Conservation (phyloP, 176 grass and related monocot species). For the Oryza officinalis region DNA sequence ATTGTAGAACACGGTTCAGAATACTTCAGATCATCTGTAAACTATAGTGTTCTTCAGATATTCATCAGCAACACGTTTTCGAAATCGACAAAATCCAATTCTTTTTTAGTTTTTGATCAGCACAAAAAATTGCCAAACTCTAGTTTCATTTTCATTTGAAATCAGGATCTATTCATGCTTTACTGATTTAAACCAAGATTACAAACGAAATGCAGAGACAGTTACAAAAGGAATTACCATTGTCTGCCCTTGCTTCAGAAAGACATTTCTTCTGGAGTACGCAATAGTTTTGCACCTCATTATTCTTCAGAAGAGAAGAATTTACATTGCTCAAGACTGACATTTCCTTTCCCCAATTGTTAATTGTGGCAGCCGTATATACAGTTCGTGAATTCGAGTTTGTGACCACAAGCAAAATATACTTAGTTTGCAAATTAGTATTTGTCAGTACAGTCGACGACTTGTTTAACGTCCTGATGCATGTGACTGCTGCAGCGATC, state of each 20-base stretch:
- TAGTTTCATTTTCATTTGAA: background rate
- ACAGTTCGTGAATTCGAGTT: background rate
- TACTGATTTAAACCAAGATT: background rate
- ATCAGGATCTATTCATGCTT: background rate
- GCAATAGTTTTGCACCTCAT: background rate
- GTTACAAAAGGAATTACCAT: background rate
- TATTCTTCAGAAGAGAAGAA: background rate
- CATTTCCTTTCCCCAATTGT: background rate
- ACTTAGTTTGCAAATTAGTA: background rate
- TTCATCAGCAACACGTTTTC: background rate
- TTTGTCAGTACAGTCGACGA: constrained; percentile 3
- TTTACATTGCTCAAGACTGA: background rate
- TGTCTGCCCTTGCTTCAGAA: background rate
- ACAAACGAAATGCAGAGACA: background rate
- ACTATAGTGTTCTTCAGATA: background rate
- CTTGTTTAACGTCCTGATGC: constrained; percentile 29
- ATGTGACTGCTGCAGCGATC: constrained; percentile 44
- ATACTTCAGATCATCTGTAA: background rate
- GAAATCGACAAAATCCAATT: background rate
- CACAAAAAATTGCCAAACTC: background rate
- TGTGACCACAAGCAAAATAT: background rate
- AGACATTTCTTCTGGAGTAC: background rate
- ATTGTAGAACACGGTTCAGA: background rate
- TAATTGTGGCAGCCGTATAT: background rate
- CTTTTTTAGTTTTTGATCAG: background rate